These are phyloP conservation scores for Vigna mungo DNA, from an alignment of 306 rosid genomes.

Conservation along the genomic window DNA sequence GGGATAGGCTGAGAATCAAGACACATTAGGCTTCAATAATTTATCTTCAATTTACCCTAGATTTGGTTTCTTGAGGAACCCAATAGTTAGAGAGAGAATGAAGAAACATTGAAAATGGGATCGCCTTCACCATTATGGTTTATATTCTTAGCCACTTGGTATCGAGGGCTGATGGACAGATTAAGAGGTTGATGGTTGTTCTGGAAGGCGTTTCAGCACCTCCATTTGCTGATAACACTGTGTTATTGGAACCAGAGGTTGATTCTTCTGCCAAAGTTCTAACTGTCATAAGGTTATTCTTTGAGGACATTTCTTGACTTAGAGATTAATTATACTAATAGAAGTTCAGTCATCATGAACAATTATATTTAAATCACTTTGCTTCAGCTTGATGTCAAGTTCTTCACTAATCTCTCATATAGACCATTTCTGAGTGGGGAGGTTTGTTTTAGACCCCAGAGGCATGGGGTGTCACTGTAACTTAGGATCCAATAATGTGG, in stretches of 20 bases:
- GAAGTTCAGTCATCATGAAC: too few relatives aligned
- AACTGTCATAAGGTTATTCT: not conserved
- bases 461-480: not conserved
- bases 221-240: not conserved
- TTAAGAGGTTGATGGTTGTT: not conserved
- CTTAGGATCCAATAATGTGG: not conserved
- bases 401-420: too few relatives aligned
- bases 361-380: too few relatives aligned
- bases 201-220: not conserved
- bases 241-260: not conserved
- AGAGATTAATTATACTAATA: too few relatives aligned
- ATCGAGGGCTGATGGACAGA: not conserved
- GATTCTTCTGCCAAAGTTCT: not conserved
- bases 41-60: constrained; percentile 7
- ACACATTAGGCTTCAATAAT: not conserved
- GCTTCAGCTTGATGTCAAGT: too few relatives aligned
- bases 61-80: constrained; percentile 15
- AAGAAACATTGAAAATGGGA: not conserved
- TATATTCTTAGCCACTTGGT: constrained; percentile 3
- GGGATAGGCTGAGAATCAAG: constrained; percentile 23
- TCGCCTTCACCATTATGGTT: constrained; percentile 18
- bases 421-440: not conserved
- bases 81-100: constrained; percentile 16
- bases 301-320: too few relatives aligned
- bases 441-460: not conserved